Conservation (phyloP, 495 filamentous ascomycete species). For the Aspergillus incahuasiensis region DNA sequence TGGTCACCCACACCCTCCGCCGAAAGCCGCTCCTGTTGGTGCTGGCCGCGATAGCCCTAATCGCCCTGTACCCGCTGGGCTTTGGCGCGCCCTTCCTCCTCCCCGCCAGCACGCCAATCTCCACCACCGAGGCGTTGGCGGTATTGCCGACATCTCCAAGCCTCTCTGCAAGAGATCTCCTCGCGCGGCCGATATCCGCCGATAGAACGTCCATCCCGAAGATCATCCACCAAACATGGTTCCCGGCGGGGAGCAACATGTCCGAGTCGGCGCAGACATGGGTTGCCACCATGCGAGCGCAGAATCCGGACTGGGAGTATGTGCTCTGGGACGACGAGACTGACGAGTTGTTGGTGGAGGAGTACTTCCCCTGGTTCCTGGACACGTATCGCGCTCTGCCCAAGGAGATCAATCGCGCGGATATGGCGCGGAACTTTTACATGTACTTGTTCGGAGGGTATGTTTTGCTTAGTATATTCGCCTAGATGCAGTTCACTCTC, state of each 20-base stretch:
- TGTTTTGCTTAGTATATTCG: neutral
- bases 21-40: neutral
- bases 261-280: slow-evolving; percentile 16
- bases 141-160: neutral
- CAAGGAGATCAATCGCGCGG: slow-evolving; percentile 19
- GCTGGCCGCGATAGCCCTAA: neutral
- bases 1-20: neutral
- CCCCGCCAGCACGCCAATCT: neutral
- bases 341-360: slow-evolving; percentile 15
- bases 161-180: slow-evolving; percentile 11
- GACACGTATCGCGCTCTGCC: slow-evolving; percentile 14
- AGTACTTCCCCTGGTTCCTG: slow-evolving; percentile 21
- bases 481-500: too few species aligned
- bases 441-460: slow-evolving; percentile 23
- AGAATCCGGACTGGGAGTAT: slow-evolving; percentile 22
- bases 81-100: neutral
- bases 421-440: slow-evolving; percentile 21
- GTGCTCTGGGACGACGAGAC: slow-evolving; percentile 24
- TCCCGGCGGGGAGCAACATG: slow-evolving; percentile 23
- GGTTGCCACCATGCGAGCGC: slow-evolving; percentile 14
- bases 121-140: neutral
- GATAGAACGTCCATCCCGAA: slow-evolving; percentile 19
- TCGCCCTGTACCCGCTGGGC: neutral
- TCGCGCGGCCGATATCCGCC: slow-evolving; percentile 11
- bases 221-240: slow-evolving; percentile 25